A percentile compares a stretch with the other conserved stretches of the same genome.
phyloP scores from a whole-genome alignment of 1,284 basidiomycete genomes.

The Xerocomus amazonicus region DNA sequence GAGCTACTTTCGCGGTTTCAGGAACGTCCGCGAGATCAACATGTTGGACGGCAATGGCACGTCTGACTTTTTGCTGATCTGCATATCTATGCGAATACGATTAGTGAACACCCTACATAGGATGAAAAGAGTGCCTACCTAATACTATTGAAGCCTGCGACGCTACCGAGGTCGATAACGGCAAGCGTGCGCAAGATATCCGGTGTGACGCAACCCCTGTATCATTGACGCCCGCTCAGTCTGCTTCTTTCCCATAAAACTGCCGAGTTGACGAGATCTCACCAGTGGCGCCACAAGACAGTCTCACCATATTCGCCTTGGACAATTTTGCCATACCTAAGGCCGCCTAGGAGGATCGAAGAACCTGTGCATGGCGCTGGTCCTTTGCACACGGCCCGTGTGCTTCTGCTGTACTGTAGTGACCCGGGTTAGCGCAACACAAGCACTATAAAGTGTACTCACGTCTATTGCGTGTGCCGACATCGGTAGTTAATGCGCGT shows the following conservation, averaged over 20 bases:
- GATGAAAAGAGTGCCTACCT: slow-evolving; percentile 34
- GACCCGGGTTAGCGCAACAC: slow-evolving; percentile 7
- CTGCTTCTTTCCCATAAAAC: slow-evolving; percentile 15
- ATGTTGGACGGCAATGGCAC: slow-evolving; percentile 49
- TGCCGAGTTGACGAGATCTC: slow-evolving; percentile 18
- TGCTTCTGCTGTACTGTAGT: slow-evolving; percentile 65
- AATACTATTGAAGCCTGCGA: slow-evolving; percentile 52
- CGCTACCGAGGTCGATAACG: slow-evolving; percentile 37
- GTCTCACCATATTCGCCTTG: slow-evolving; percentile 52
- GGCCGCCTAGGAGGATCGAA: slow-evolving; percentile 47
- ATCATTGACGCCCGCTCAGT: slow-evolving; percentile 1
- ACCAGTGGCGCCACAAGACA: slow-evolving; percentile 76
- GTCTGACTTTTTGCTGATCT: slow-evolving; percentile 60
- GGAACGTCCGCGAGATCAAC: slow-evolving; percentile 58
- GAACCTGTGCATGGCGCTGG: slow-evolving; percentile 56
- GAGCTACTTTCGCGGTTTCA: slow-evolving; percentile 32
- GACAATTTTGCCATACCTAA: slow-evolving; percentile 57
- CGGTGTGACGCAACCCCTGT: slow-evolving; percentile 69
- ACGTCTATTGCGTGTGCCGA: slow-evolving; percentile 44
- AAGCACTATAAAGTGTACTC: slow-evolving; percentile 9
- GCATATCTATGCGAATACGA: slow-evolving; percentile 35
- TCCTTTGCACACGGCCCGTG: slow-evolving; percentile 64
- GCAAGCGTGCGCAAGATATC: slow-evolving; percentile 51
- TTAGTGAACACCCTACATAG: neutral
- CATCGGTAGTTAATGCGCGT: slow-evolving; percentile 11